Percentiles rank a stretch among this genome's conserved stretches.
Evolutionary conservation across 148 eudicot species (phyloP).

Genomic region (Silene latifolia): DNA sequence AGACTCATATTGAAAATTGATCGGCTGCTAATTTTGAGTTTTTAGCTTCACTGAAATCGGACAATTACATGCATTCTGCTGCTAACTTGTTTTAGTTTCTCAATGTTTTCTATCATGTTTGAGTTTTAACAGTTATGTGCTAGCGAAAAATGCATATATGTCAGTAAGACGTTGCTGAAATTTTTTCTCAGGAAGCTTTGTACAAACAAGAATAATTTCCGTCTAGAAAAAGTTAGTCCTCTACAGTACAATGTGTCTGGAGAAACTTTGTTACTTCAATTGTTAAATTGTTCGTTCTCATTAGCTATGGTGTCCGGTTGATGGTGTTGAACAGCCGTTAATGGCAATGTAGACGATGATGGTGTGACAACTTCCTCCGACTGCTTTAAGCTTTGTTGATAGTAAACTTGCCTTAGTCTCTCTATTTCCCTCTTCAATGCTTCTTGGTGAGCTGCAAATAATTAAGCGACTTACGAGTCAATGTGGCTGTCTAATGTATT

Average conservation of each 20-base stretch:
- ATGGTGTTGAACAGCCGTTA: constrained; percentile 25
- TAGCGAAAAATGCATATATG: not conserved
- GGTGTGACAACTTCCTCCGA: constrained; percentile 25
- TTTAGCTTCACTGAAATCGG: no score
- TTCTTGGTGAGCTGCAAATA: constrained; percentile 57
- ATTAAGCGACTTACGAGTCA: not conserved
- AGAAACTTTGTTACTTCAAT: not conserved
- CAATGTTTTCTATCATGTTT: no score
- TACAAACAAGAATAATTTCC: not conserved
- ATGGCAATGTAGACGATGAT: constrained; percentile 17
- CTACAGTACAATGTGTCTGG: not conserved
- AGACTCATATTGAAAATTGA: no score
- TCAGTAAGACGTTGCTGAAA: not conserved
- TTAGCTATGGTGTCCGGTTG: constrained; percentile 19
- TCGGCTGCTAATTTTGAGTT: no score
- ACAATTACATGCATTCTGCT: no score
- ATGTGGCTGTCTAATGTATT: not conserved
- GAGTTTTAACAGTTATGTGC: not conserved
- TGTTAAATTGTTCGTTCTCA: constrained; percentile 20
- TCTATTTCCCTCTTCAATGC: constrained; percentile 64
- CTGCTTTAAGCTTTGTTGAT: constrained; percentile 37
- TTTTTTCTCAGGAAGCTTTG: not conserved
- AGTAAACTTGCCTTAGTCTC: constrained; percentile 50
- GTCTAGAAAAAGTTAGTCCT: not conserved
- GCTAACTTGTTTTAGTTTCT: no score